Base-by-base conservation (phyloP, 2,329 filamentous ascomycete genomes). In the Dothideomycetes sp. region DNA sequence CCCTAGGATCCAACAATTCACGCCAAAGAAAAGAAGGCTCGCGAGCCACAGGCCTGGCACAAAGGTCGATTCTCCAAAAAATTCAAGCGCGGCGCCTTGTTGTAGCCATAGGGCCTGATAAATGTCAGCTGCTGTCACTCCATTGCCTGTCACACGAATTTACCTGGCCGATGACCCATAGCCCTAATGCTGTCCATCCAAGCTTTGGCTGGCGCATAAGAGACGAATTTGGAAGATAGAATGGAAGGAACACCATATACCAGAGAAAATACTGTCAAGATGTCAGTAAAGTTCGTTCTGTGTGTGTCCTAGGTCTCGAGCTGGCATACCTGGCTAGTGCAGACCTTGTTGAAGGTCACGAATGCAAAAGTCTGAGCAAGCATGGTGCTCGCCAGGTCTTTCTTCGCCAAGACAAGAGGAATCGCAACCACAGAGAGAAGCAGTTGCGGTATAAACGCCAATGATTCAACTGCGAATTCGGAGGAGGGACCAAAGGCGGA, bases 261-360 rank as follows among this genome's bases (percentile, higher is more conserved):
- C 91, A 98, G 36, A 98, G 74, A 60, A 98, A 98, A 60, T 98
- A 98, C 86, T 94, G 4, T n/a, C 14, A 4, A 9, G 4, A 16
- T 36, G 22, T 45, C 31, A 44, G 37, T 19, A 24, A 45, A 39
- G 43, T n/a, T n/a, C n/a, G n/a, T n/a, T n/a, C n/a, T n/a, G n/a
- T n/a, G n/a, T n/a, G n/a, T n/a, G n/a, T n/a, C n/a, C n/a, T n/a
- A n/a, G n/a, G n/a, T n/a, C n/a, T n/a, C n/a, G n/a, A n/a, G 32
- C 17, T 7, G 11, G 56, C 72, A 47, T 73, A 91, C 86, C 73
- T 96, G 89, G 54, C 87, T 94, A 3, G 91, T 98, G 71, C 89
- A 96, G 46, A 98, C 91, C 66, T 98, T 98, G 66, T 98, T 98
- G 52, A 96, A 96, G 0, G 87, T 81, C 3, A 96, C 91, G 61